These are phyloP conservation scores for Eucalyptus virginea DNA, from an alignment of 345 rosid genomes.

Conservation along the genomic window DNA sequence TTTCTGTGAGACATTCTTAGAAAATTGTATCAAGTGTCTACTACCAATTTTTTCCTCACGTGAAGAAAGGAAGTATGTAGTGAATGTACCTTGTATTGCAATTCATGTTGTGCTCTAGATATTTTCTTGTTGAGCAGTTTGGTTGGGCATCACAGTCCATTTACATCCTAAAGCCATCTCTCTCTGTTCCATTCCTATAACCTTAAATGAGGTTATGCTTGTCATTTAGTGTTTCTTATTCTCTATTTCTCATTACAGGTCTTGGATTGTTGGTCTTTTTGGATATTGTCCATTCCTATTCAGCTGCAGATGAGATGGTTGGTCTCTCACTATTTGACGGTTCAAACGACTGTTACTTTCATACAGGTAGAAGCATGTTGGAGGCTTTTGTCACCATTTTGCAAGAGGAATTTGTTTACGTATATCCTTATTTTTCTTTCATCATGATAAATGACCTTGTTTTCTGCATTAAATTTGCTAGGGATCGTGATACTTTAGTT, in stretches of 20 bases:
- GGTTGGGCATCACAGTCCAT: not conserved
- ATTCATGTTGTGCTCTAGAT: not conserved
- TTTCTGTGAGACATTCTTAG: not conserved
- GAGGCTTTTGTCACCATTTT: not conserved
- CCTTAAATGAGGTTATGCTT: not conserved
- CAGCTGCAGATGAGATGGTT: conserved; percentile 96
- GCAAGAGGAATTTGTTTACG: conserved; percentile 20
- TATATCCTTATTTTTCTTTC: not conserved
- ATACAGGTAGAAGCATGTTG: conserved; percentile 44
- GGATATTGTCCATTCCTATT: conserved; percentile 91
- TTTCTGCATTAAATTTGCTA: not conserved
- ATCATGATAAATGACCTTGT: not conserved
- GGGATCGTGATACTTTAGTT: not conserved
- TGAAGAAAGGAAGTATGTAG: not conserved
- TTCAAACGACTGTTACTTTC: conserved; percentile 95
- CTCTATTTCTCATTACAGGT: conserved; percentile 27
- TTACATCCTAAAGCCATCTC: not conserved
- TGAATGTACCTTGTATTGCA: not conserved
- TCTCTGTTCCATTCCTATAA: not conserved
- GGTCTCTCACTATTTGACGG: conserved; percentile 91
- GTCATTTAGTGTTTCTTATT: not conserved
- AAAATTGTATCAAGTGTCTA: not conserved
- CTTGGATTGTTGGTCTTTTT: conserved; percentile 74
- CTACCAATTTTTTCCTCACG: not conserved
- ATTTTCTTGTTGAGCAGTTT: not conserved